Percentiles rank a stretch among this genome's conserved stretches.
Conservation (phyloP, 75 land plant genomes). For the Isoetes taiwanensis region DNA sequence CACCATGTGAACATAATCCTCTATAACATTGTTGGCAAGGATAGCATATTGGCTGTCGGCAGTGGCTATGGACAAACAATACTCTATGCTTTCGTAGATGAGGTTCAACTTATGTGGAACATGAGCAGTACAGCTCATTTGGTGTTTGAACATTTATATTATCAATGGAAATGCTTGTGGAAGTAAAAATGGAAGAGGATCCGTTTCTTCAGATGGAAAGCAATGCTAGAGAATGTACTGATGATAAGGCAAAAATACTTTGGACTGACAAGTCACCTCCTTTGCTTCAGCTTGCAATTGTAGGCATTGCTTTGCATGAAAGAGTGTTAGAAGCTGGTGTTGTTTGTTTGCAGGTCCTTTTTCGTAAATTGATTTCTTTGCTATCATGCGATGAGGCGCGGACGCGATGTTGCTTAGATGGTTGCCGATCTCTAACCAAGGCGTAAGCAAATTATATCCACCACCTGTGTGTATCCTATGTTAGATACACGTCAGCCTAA, state of each 20-base stretch:
- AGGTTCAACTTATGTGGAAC: slow-evolving; percentile 79
- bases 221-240: neutral
- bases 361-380: slow-evolving; percentile 56
- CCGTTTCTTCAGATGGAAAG: neutral
- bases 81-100: slow-evolving; percentile 88
- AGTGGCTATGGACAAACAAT: slow-evolving; percentile 68
- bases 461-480: slow-evolving; percentile 62
- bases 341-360: slow-evolving; percentile 60
- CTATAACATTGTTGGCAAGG: slow-evolving; percentile 61
- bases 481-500: slow-evolving; percentile 40
- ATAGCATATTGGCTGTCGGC: slow-evolving; percentile 64
- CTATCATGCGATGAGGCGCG: slow-evolving; percentile 70
- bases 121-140: slow-evolving; percentile 43
- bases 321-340: slow-evolving; percentile 25
- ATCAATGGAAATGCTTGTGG: slow-evolving; percentile 84
- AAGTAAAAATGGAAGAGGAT: slow-evolving; percentile 19
- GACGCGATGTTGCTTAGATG: slow-evolving; percentile 70
- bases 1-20: slow-evolving; percentile 41
- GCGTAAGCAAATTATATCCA: slow-evolving; percentile 24
- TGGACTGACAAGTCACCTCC: slow-evolving; percentile 74
- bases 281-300: slow-evolving; percentile 60
- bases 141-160: slow-evolving; percentile 40
- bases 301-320: slow-evolving; percentile 63
- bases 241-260: slow-evolving; percentile 9
- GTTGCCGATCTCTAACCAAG: slow-evolving; percentile 74